phyloP scores from a whole-genome alignment of 2,329 filamentous ascomycete species.

The Colletotrichum tanaceti region DNA sequence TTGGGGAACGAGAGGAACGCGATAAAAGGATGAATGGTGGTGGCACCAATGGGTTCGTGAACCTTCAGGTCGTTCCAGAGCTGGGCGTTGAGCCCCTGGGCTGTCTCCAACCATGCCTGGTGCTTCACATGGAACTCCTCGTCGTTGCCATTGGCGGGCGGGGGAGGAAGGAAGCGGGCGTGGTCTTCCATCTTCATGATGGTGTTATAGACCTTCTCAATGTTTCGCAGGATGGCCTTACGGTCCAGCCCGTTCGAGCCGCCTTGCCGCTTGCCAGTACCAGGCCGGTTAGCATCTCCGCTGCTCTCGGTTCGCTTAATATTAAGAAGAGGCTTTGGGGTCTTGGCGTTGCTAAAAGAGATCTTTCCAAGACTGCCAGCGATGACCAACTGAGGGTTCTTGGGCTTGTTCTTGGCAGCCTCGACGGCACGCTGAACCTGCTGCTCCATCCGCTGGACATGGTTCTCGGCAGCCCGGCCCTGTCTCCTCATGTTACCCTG shows the following conservation, averaged over 20 bases:
- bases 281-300: constrained; percentile 66
- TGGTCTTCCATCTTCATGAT: constrained; percentile 96
- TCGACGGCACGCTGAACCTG: constrained; percentile 98
- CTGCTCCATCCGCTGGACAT: constrained; percentile 99
- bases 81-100: constrained; percentile 77
- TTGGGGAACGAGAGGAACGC: constrained; percentile 94
- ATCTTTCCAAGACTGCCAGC: constrained; percentile 98
- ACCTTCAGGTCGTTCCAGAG: constrained; percentile 92
- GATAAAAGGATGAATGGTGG: constrained; percentile 90
- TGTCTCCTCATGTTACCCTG: constrained; percentile 80
- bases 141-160: constrained; percentile 71
- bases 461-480: constrained; percentile 88
- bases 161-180: constrained; percentile 79
- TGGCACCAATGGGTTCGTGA: constrained; percentile 86
- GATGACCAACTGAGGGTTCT: constrained; percentile 96
- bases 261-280: constrained; percentile 56
- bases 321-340: constrained; percentile 92
- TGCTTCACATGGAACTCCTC: constrained; percentile 78
- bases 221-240: constrained; percentile 85
- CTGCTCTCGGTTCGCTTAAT: constrained; percentile 86
- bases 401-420: constrained; percentile 95
- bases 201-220: constrained; percentile 87
- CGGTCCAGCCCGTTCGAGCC: constrained; percentile 72
- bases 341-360: constrained; percentile 98
- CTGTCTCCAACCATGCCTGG: constrained; percentile 81